phyloP scores from a whole-genome alignment of 2,329 filamentous ascomycete genomes.

The Xylaria sp. region DNA sequence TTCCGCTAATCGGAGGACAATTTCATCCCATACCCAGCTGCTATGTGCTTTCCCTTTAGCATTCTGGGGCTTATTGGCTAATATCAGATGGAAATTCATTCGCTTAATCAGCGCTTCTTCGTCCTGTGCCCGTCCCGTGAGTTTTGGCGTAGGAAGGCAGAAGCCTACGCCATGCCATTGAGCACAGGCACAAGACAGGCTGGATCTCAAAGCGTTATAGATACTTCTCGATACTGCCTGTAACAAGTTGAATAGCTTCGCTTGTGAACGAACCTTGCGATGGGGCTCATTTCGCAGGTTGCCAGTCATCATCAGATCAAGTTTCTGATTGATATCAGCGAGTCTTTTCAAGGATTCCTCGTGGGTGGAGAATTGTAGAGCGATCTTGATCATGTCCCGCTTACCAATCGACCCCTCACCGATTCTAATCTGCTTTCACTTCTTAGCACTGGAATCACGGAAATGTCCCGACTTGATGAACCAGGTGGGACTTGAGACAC shows the following conservation, averaged over 20 bases:
- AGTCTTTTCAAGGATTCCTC: slow-evolving; percentile 31
- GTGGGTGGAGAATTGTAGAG: slow-evolving; percentile 30
- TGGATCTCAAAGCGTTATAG: slow-evolving; percentile 41
- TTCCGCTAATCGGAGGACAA: slow-evolving; percentile 28
- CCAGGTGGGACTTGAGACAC: neutral
- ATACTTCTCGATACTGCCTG: slow-evolving; percentile 41
- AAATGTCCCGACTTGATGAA: neutral
- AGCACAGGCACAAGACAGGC: slow-evolving; percentile 38
- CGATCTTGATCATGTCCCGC: slow-evolving; percentile 32
- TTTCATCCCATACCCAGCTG: slow-evolving; percentile 35
- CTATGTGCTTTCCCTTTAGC: slow-evolving; percentile 22
- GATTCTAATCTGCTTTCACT: slow-evolving; percentile 15
- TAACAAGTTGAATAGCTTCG: slow-evolving; percentile 37
- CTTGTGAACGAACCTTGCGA: slow-evolving; percentile 36
- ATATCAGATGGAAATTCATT: slow-evolving; percentile 28
- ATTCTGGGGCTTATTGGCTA: slow-evolving; percentile 23
- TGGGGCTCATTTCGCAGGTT: slow-evolving; percentile 42
- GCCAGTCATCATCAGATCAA: slow-evolving; percentile 38
- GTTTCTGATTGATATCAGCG: slow-evolving; percentile 38
- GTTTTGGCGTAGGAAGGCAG: slow-evolving; percentile 20
- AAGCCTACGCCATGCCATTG: slow-evolving; percentile 42
- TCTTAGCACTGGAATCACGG: slow-evolving; percentile 2
- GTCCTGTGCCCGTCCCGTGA: slow-evolving; percentile 35
- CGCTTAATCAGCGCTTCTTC: slow-evolving; percentile 35
- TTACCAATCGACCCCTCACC: slow-evolving; percentile 22